Percentiles rank a stretch among this genome's conserved stretches.
phyloP scores from a whole-genome alignment of 2,329 filamentous ascomycete genomes.

The Fusarium dimerum region DNA sequence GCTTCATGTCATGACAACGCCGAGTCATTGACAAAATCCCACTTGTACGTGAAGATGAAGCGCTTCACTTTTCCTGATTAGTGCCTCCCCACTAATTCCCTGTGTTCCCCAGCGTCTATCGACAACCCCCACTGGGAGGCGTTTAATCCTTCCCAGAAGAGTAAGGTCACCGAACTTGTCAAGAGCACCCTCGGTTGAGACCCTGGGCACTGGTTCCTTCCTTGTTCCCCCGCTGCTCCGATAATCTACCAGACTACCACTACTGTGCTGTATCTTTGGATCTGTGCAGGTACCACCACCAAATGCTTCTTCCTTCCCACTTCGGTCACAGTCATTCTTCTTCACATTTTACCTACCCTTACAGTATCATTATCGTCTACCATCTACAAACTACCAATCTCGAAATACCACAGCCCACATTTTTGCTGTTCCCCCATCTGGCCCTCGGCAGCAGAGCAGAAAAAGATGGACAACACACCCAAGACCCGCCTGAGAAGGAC shows the following conservation, averaged over 20 bases:
- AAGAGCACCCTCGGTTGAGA: too few relatives aligned
- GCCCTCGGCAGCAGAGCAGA: too few relatives aligned
- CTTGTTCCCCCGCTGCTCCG: too few relatives aligned
- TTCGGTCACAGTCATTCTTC: conserved; percentile 8
- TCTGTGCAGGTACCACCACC: neutral
- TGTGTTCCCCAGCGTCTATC: neutral
- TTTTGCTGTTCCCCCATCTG: neutral
- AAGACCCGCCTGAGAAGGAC: conserved; percentile 33
- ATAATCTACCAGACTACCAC: too few relatives aligned
- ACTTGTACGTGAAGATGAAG: neutral
- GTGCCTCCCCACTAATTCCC: neutral
- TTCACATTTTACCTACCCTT: conserved; percentile 6
- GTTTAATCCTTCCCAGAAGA: too few relatives aligned
- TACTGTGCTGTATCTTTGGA: too few relatives aligned
- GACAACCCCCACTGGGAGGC: too few relatives aligned
- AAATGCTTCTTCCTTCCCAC: conserved; percentile 26
- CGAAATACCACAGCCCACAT: neutral
- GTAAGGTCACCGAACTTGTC: too few relatives aligned
- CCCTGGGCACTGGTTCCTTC: too few relatives aligned
- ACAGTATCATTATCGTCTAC: neutral
- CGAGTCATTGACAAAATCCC: neutral
- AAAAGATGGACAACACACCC: conserved; percentile 17
- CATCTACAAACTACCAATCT: too few relatives aligned
- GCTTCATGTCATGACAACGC: too few relatives aligned
- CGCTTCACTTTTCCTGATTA: neutral